Evolutionary conservation across 176 grass and related monocot genomes (phyloP), one percentile per base, ranked within the genome.

Genomic region (Zoysia japonica): DNA sequence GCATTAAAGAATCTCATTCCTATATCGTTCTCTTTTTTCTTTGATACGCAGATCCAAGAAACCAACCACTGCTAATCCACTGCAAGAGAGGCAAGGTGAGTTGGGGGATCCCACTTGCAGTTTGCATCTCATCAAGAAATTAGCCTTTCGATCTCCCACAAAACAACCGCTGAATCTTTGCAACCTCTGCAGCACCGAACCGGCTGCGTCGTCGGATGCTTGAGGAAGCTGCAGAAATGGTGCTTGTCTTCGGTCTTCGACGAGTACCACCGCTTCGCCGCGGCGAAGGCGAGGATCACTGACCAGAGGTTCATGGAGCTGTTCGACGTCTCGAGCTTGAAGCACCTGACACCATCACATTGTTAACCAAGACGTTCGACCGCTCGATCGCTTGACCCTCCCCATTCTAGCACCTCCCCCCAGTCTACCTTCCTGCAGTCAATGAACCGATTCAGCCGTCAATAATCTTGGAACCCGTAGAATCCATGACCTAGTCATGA

Each of bases 31-130:
- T 77, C 61, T 47, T 79, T 63, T 83, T 68, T 77, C 61, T 47
- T 79, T 63, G 2, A 55, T 65, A 10, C 28, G 28, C 93, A 96
- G 93, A 96, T 65, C 75, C 61, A 62, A 82, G 16, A 87, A 96
- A 92, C 65, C 89, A 96, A 42, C 93, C 93, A 3, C 35, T 96
- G 61, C 93, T 96, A 61, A 92, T 96, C 65, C 93, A 96, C 60
- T 96, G 93, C 77, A 91, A 90, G 68, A 87, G 93, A 80, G 93
- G 93, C 66, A 92, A 96, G 85, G 93, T 92, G 72, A 52, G 67
- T 15, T 52, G 50, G 39, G 50, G 39, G 55, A 17, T 61, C 6
- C 6, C 1, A 15, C 35, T 77, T 70, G 14, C 12, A 81, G 19
- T 64, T 62, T 40, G 20, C 7, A 36, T 5, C 20, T 54, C 57